Evolutionary conservation across 1,284 basidiomycete species (phyloP).

Genomic region (Schizopora paradoxa): DNA sequence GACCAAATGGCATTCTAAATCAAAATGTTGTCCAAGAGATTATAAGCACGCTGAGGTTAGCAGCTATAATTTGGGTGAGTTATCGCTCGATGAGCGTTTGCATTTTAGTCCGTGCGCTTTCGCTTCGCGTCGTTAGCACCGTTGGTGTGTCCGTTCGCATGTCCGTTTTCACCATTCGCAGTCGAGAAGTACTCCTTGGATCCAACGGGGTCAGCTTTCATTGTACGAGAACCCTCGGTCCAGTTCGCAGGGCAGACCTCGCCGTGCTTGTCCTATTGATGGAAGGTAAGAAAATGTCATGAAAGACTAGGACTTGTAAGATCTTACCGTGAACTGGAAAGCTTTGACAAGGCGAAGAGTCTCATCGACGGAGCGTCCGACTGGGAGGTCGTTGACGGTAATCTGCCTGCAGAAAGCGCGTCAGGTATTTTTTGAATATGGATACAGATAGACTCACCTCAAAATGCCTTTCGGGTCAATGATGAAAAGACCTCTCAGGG

Average conservation of each 20-base stretch:
- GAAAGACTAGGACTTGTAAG: not conserved
- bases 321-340: conserved; percentile 78
- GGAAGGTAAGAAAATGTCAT: conserved; percentile 5
- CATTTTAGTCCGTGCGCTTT: too few relatives aligned
- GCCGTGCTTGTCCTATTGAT: conserved; percentile 69
- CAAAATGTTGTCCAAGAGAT: too few relatives aligned
- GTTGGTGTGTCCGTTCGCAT: too few relatives aligned
- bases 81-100: too few relatives aligned
- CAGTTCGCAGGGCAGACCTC: conserved; percentile 91
- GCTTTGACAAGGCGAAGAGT: conserved; percentile 85
- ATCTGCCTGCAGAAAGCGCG: conserved; percentile 50
- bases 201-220: conserved; percentile 69
- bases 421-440: conserved; percentile 3
- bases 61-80: too few relatives aligned
- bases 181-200: conserved; percentile 71
- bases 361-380: conserved; percentile 88
- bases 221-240: conserved; percentile 70
- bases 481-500: conserved; percentile 83
- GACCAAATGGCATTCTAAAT: too few relatives aligned
- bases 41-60: too few relatives aligned
- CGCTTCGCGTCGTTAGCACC: too few relatives aligned
- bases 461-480: conserved; percentile 85
- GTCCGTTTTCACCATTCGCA: too few relatives aligned
- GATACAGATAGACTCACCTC: conserved; percentile 37
- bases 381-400: conserved; percentile 85